Conservation (phyloP, 768 basidiomycete species). For the Mrakia gelida region DNA sequence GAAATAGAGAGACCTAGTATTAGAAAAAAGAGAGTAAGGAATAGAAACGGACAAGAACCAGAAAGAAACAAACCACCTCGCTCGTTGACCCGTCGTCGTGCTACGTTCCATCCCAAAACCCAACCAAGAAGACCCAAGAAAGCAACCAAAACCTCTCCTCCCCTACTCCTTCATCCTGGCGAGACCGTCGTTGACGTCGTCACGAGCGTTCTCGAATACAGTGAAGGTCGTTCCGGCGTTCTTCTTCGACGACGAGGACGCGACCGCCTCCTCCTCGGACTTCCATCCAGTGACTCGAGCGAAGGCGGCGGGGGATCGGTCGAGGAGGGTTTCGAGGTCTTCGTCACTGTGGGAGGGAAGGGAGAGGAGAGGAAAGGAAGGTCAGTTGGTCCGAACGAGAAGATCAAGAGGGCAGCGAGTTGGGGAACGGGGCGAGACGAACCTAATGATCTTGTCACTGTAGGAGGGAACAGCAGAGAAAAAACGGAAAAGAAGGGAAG, state of each 20-base stretch:
- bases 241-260: not conserved
- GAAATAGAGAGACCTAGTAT: not conserved
- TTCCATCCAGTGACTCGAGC: conserved; percentile 22
- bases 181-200: conserved; percentile 63
- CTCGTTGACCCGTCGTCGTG: too few relatives aligned
- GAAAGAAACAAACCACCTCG: too few relatives aligned
- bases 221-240: conserved; percentile 43
- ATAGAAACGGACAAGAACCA: not conserved
- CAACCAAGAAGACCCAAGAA: not conserved
- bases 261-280: conserved; percentile 39
- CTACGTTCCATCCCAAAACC: not conserved
- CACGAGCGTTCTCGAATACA: conserved; percentile 65
- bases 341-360: conserved; percentile 54
- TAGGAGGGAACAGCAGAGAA: not conserved
- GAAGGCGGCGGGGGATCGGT: conserved; percentile 37
- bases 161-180: conserved; percentile 61
- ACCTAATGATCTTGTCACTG: conserved; percentile 53
- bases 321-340: conserved; percentile 70
- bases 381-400: too few relatives aligned
- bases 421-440: too few relatives aligned
- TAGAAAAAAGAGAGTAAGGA: not conserved
- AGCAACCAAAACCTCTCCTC: not conserved
- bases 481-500: not conserved
- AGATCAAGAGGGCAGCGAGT: too few relatives aligned
- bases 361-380: not conserved